A percentile compares a stretch with the other conserved stretches of the same genome.
These are phyloP conservation scores for Clitopilus passeckerianus DNA, from an alignment of 768 basidiomycete genomes.

Conservation along the genomic window DNA sequence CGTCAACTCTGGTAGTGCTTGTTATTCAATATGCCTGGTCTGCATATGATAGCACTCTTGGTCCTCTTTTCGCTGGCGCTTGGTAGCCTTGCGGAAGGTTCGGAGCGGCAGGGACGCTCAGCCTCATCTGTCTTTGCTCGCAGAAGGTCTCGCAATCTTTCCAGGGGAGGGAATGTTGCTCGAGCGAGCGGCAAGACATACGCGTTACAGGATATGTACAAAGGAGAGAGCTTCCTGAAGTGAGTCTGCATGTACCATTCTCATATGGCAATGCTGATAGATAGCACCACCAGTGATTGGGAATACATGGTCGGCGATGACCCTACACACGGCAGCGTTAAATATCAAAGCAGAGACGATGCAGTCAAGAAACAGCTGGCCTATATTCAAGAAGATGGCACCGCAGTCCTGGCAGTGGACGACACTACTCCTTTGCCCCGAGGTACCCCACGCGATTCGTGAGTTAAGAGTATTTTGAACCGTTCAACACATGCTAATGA, in stretches of 20 bases:
- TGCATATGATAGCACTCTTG: slow-evolving; percentile 7
- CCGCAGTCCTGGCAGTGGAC: slow-evolving; percentile 62
- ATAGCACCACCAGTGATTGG: slow-evolving; percentile 43
- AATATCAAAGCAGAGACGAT: slow-evolving; percentile 43
- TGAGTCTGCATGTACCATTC: slow-evolving; percentile 21
- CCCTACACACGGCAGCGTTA: slow-evolving; percentile 69
- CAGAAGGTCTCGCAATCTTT: slow-evolving; percentile 5
- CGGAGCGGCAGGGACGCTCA: slow-evolving; percentile 3
- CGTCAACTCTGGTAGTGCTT: neutral
- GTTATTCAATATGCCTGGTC: slow-evolving; percentile 1
- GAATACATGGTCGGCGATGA: slow-evolving; percentile 59
- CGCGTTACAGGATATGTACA: slow-evolving; percentile 28
- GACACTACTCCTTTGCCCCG: slow-evolving; percentile 38
- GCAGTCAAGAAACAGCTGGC: slow-evolving; percentile 53
- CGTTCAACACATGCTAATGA: neutral
- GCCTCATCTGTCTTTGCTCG: slow-evolving; percentile 1
- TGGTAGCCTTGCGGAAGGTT: slow-evolving; percentile 5
- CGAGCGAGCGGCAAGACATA: slow-evolving; percentile 14
- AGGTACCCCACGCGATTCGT: slow-evolving; percentile 56
- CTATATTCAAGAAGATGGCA: slow-evolving; percentile 53
- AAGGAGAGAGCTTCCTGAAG: slow-evolving; percentile 58
- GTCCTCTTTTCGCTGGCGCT: slow-evolving; percentile 4
- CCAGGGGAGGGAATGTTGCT: neutral
- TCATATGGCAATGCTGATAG: neutral
- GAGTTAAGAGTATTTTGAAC: slow-evolving; percentile 16